Evolutionary conservation across 495 filamentous ascomycete species (phyloP), one percentile per base, ranked within the genome.

Genomic region (Cudoniella acicularis): DNA sequence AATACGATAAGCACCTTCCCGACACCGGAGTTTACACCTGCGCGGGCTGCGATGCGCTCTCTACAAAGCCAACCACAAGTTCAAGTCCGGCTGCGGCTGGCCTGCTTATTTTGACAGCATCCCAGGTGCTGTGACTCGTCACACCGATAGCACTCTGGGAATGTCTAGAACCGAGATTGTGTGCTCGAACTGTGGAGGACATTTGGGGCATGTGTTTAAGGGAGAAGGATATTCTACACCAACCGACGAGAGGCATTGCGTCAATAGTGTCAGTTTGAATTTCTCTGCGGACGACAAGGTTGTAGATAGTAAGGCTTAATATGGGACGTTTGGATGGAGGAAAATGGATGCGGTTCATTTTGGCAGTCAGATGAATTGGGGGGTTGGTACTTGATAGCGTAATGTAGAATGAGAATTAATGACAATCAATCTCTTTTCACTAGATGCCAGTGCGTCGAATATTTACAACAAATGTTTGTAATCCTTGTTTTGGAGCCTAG

Each of bases 191-290:
- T 98, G 94, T 66, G 94, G 94, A 3, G 94, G 94, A 2, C 94
- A 98, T 78, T 72, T 98, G 52, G 94, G 94, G 22, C 94, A 98
- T 78, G 92, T 98, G 36, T 98, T 98, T 68, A 95, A 96, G 78
- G 94, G 94, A 8, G 94, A 98, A 72, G 91, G 92, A 41, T 96
- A 86, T 72, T 69, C 78, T 10, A 97, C 90, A 17, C 92, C 94
- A 46, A 97, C 92, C 48, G 89, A 98, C 72, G 92, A 98, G 84
- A 77, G 94, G 52, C 94, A 98, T 75, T 98, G 94, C 71, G 94
- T 98, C 50, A 98, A 98, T 70, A 94, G 90, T 63, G 73, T 98
- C 20, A 95, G 90, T 71, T 77, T 98, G 75, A 92, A 81, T 54
- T 98, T 98, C 70, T 76, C 70, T 0, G 71, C 75, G 21, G 81